Conservation (phyloP, 345 rosid genomes). For the Syzygium aqueum region DNA sequence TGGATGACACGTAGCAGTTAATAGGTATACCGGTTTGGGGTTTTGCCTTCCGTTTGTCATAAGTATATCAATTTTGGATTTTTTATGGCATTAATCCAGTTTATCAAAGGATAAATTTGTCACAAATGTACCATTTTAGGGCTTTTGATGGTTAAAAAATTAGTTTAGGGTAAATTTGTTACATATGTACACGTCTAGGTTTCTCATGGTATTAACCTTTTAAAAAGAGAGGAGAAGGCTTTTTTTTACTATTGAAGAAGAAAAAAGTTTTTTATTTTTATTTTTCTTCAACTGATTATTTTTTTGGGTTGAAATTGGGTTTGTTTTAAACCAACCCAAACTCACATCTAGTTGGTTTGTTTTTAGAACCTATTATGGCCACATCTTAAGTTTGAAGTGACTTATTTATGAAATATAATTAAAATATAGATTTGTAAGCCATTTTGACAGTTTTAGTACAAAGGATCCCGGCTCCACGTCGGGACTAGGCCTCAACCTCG, state of each 20-base stretch:
- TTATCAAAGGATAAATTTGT: no score
- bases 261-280: no score
- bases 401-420: background rate
- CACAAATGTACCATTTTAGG: no score
- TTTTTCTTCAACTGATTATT: background rate
- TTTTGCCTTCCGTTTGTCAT: no score
- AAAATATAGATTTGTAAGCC: background rate
- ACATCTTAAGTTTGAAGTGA: background rate
- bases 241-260: background rate
- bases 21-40: no score
- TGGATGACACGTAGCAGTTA: no score
- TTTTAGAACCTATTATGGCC: background rate
- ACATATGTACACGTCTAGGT: no score
- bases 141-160: no score
- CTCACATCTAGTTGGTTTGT: background rate
- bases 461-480: accelerated
- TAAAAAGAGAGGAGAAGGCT: background rate
- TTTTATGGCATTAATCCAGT: no score
- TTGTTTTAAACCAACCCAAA: background rate
- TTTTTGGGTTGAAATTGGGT: background rate
- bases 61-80: no score
- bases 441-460: background rate
- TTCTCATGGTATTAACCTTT: no score
- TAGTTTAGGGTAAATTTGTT: no score
- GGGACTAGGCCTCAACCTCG: background rate